phyloP scores from a whole-genome alignment of 208 protist genomes.

The Leishmania aethiopica region DNA sequence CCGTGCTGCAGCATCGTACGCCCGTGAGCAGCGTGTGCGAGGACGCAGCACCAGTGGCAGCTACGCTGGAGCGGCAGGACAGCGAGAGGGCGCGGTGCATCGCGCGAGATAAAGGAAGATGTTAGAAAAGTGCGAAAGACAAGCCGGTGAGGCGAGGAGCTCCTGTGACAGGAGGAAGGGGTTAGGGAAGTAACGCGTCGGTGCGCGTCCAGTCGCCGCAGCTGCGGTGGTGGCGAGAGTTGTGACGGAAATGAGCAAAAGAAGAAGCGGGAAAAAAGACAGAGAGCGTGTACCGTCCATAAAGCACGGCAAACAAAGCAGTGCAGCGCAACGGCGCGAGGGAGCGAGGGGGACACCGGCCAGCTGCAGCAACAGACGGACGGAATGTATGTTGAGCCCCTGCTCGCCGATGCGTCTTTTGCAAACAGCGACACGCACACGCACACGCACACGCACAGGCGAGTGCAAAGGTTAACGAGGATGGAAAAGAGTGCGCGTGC shows the following conservation, averaged over 20 bases:
- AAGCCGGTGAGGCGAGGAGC: not conserved
- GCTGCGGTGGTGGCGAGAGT: not conserved
- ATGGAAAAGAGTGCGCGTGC: not conserved
- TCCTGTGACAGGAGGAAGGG: not conserved
- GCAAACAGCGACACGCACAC: not conserved
- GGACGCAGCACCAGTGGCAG: not conserved
- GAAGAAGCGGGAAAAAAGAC: not conserved
- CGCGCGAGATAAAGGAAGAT: not conserved
- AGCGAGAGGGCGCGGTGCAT: conserved; percentile 24
- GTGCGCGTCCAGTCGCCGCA: not conserved
- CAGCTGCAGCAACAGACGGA: conserved; percentile 1
- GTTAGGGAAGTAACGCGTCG: not conserved
- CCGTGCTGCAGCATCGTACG: conserved; percentile 53
- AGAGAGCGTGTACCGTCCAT: too few species aligned
- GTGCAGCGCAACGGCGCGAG: not conserved
- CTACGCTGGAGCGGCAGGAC: not conserved
- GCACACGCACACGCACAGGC: not conserved
- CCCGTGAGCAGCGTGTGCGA: conserved; percentile 14
- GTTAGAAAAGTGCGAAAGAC: conserved; percentile 4
- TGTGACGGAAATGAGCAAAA: not conserved
- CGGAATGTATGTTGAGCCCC: not conserved
- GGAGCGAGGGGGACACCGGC: not conserved
- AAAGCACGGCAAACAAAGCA: not conserved
- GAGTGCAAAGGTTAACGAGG: too few species aligned
- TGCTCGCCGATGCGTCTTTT: not conserved